Conservation (phyloP, 768 basidiomycete species). For the Podaxis sp. region DNA sequence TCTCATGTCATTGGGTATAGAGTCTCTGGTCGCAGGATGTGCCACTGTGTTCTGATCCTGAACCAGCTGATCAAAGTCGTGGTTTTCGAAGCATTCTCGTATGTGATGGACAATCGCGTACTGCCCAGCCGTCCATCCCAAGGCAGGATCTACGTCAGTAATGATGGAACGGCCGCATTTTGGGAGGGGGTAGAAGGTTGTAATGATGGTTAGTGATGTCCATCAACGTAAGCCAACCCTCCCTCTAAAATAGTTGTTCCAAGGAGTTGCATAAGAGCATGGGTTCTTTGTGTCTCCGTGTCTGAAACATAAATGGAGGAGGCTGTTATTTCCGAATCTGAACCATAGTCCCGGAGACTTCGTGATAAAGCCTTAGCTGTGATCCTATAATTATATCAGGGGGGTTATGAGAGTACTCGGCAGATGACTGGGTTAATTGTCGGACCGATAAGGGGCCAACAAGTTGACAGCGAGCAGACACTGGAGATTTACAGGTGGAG, state of each 20-base stretch:
- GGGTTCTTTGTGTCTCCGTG: neutral
- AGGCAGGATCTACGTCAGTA: neutral
- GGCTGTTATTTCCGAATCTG: too few relatives aligned
- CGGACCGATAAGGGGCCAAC: neutral
- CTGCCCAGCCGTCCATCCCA: neutral
- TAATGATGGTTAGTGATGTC: neutral
- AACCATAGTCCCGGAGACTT: too few relatives aligned
- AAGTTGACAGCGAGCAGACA: neutral
- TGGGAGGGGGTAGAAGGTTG: neutral
- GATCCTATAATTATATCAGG: neutral
- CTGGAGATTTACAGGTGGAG: neutral
- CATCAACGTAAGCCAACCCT: neutral
- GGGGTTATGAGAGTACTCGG: neutral
- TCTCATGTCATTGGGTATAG: too few relatives aligned
- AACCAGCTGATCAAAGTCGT: neutral
- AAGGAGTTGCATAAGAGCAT: neutral
- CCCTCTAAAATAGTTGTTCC: neutral
- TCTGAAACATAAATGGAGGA: neutral
- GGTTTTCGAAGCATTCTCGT: neutral
- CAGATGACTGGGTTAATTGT: conserved; percentile 3
- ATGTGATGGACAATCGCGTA: neutral
- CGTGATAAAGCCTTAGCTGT: neutral
- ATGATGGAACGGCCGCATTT: neutral
- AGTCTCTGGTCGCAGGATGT: too few relatives aligned
- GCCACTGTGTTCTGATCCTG: neutral